A percentile compares a stretch with the other conserved stretches of the same genome.
phyloP scores from a whole-genome alignment of 176 grass and related monocot species.

The Musa acuminata region DNA sequence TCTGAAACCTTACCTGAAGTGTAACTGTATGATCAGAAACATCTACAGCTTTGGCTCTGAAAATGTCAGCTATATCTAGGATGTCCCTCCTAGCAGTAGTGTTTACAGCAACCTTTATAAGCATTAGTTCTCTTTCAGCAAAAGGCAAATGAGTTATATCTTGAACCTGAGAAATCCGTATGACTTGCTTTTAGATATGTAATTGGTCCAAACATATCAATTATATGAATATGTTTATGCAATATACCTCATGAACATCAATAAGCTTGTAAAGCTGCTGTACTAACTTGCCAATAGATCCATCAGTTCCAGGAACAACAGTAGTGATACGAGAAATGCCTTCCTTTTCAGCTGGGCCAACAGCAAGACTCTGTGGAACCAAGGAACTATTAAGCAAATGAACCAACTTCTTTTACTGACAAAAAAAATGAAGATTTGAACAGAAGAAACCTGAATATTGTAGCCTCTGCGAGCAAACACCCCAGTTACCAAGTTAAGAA shows the following conservation, averaged over 20 bases:
- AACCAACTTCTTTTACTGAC: not conserved
- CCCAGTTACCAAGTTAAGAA: constrained; percentile 56
- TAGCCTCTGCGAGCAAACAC: constrained; percentile 67
- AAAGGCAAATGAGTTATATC: constrained; percentile 63
- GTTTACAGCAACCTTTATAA: constrained; percentile 69
- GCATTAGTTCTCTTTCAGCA: constrained; percentile 60
- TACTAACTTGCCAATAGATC: constrained; percentile 55
- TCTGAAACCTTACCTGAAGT: constrained; percentile 39
- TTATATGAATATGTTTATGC: not conserved
- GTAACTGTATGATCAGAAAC: constrained; percentile 72
- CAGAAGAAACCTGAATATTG: constrained; percentile 59
- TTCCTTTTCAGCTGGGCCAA: constrained; percentile 56
- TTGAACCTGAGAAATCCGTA: constrained; percentile 33
- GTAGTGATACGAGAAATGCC: constrained; percentile 58
- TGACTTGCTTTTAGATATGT: not conserved
- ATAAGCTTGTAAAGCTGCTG: constrained; percentile 67
- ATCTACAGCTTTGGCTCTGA: constrained; percentile 57
- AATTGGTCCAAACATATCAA: not conserved
- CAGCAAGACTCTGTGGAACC: constrained; percentile 59
- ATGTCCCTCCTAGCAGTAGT: constrained; percentile 49
- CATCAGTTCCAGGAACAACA: constrained; percentile 74
- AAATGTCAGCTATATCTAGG: constrained; percentile 64
- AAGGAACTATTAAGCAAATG: not conserved
- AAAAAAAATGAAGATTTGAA: not conserved
- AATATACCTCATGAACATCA: constrained; percentile 51